phyloP scores from a whole-genome alignment of 2,329 filamentous ascomycete species.

The Sodiomyces alkalinus region DNA sequence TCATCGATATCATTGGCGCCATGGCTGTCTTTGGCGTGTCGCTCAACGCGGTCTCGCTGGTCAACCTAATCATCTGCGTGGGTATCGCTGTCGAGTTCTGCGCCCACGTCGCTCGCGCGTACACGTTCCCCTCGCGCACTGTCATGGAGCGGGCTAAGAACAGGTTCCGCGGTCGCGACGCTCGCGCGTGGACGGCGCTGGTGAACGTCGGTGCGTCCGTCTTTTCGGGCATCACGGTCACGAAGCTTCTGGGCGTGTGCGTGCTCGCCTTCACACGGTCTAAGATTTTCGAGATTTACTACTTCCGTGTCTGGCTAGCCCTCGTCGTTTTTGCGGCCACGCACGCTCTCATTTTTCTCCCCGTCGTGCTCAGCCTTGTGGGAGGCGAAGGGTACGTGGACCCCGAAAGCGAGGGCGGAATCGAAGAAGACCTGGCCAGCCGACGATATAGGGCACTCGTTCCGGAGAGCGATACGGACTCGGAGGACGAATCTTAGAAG shows the following conservation, averaged over 20 bases:
- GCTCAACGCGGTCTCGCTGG: conserved; percentile 85
- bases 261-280: conserved; percentile 89
- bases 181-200: conserved; percentile 79
- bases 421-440: conserved; percentile 77
- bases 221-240: conserved; percentile 91
- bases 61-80: conserved; percentile 94
- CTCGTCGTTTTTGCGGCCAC: conserved; percentile 78
- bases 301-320: conserved; percentile 92
- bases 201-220: conserved; percentile 92
- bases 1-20: conserved; percentile 84
- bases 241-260: conserved; percentile 81
- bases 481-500: conserved; percentile 45
- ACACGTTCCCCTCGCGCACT: conserved; percentile 76
- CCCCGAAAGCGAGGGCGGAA: conserved; percentile 69
- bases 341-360: conserved; percentile 83
- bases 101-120: conserved; percentile 88
- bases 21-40: conserved; percentile 85
- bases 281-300: conserved; percentile 99
- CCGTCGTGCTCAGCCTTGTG: conserved; percentile 71
- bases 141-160: conserved; percentile 71
- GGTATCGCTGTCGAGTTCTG: conserved; percentile 97
- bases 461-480: conserved; percentile 61
- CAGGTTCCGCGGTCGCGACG: conserved; percentile 67
- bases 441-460: conserved; percentile 64
- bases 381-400: conserved; percentile 84